Conservation (phyloP, 305 asterid species). For the Solanum aculeatissimum region DNA sequence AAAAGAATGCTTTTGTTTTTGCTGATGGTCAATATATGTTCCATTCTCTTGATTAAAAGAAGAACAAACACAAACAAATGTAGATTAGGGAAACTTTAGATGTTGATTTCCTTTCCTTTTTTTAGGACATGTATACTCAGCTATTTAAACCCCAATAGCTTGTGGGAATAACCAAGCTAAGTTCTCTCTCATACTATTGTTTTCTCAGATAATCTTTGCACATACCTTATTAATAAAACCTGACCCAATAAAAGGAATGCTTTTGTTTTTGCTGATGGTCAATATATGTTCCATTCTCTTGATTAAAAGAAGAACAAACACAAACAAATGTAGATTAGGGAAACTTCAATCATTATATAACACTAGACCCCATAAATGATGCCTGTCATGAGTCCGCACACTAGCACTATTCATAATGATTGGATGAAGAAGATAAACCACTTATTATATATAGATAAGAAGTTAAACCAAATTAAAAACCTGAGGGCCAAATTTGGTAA, state of each 20-base stretch:
- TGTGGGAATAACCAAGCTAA: too few relatives aligned
- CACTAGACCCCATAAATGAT: background rate
- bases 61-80: background rate
- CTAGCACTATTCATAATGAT: background rate
- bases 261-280: background rate
- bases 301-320: background rate
- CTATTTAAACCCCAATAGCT: too few relatives aligned
- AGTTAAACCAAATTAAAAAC: constrained; percentile 30
- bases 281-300: background rate
- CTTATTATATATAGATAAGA: background rate
- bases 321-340: background rate
- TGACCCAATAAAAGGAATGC: background rate
- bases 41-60: background rate
- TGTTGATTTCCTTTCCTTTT: too few relatives aligned
- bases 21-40: background rate
- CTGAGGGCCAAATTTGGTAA: constrained; percentile 91
- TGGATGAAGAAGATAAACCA: background rate
- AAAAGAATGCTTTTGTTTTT: background rate
- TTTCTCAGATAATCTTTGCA: background rate
- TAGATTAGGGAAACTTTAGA: background rate
- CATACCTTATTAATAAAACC: background rate
- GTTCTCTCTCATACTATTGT: too few relatives aligned
- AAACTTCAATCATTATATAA: background rate
- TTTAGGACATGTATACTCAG: too few relatives aligned
- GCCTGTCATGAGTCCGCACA: background rate